Conservation (phyloP, 139 green algal genomes). For the Diplosphaera chodatii region DNA sequence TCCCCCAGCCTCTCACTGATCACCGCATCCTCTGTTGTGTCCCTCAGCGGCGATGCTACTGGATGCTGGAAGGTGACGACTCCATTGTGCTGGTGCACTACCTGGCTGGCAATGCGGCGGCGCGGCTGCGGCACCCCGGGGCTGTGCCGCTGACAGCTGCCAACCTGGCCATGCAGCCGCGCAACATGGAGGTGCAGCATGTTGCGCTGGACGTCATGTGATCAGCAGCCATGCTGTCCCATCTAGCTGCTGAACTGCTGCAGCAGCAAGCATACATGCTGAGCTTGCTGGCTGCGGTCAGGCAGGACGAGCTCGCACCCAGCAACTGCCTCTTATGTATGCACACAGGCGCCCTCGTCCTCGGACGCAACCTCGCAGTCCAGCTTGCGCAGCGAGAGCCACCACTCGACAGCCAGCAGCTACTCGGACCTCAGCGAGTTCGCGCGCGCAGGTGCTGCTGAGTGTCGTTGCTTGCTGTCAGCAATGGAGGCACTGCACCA, state of each 20-base stretch:
- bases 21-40: not conserved
- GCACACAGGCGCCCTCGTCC: not conserved
- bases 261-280: too few relatives aligned
- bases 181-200: not conserved
- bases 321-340: too few relatives aligned
- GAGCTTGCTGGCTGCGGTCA: too few relatives aligned
- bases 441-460: not conserved
- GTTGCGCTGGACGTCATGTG: too few relatives aligned
- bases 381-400: not conserved
- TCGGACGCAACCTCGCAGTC: not conserved
- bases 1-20: too few relatives aligned
- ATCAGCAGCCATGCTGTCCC: too few relatives aligned
- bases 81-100: conserved; percentile 49
- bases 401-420: not conserved
- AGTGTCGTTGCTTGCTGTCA: too few relatives aligned
- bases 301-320: too few relatives aligned
- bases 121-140: not conserved
- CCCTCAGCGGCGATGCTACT: conserved; percentile 59
- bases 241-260: too few relatives aligned
- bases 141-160: not conserved
- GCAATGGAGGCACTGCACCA: too few relatives aligned
- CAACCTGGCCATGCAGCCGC: not conserved
- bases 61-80: conserved; percentile 43
- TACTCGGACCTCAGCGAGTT: not conserved
- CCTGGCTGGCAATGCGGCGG: conserved; percentile 6